Evolutionary conservation across 495 filamentous ascomycete genomes (phyloP), one percentile per base, ranked within the genome.

Genomic region (Hyphodiscus hymeniophilus): DNA sequence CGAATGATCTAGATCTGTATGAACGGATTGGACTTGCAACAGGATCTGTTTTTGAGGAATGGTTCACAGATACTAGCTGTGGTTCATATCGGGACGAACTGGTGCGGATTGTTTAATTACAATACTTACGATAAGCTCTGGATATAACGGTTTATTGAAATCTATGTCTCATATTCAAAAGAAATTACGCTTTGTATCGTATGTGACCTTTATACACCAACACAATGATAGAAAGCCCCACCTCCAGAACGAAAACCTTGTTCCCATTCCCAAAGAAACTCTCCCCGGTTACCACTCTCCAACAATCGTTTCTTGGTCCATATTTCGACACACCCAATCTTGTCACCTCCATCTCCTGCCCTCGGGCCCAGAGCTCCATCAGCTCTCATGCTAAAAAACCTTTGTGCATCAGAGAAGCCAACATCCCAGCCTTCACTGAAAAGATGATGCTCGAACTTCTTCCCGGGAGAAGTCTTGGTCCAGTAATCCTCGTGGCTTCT

Each of bases 221-320:
- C 44, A 42, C 20, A 11, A 6, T 38, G 17, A 38, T 52, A 42
- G 51, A 76, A 73, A 24, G 68, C 66, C 12, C 26, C 44, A 20
- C 73, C 56, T 0, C 72, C 76, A 51, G 61, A 53, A 38, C 73
- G 50, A 16, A 79, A 58, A 2, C 74, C 74, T 50, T 69, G 69
- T 56, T 79, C 76, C 61, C 64, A 79, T 47, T 75, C 67, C 70
- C 71, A 73, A 7, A 63, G 56, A 49, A 64, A 71, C 33, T 58
- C 52, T 13, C 66, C 69, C 30, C 43, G 50, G 43, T 67, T 57
- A 21, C 65, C 67, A 35, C 60, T 61, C 51, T 77, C 74, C 15
- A 60, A 30, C 16, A 78, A 50, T 40, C 77, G 67, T 66, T 77
- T 77, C 53, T 65, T 48, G 22, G 68, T 56, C 77, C 77, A 80